Percentiles rank a stretch among this genome's conserved stretches.
phyloP scores from a whole-genome alignment of 176 grass and related monocot genomes.

The Oryza glumipatula region DNA sequence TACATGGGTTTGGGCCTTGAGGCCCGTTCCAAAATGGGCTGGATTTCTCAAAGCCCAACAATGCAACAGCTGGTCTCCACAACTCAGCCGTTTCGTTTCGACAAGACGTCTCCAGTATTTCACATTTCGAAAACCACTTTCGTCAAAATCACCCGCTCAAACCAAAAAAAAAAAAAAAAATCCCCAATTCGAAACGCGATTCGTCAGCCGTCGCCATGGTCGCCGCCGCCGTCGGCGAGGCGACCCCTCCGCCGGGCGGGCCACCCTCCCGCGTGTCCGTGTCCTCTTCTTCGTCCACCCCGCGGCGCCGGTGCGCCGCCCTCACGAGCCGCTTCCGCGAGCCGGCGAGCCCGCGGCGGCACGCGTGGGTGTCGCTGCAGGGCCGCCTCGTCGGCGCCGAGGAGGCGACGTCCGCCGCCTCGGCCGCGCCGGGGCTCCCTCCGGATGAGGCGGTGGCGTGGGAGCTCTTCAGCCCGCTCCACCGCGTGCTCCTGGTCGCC shows the following conservation, averaged over 20 bases:
- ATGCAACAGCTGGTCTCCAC: too few species aligned
- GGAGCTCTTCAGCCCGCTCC: constrained; percentile 88
- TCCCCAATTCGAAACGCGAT: constrained; percentile 30
- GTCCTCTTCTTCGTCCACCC: neutral
- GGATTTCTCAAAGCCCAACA: neutral
- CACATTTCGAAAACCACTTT: constrained; percentile 38
- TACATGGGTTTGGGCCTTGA: neutral
- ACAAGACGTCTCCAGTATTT: neutral
- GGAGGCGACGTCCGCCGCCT: constrained; percentile 48
- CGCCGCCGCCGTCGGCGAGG: constrained; percentile 43
- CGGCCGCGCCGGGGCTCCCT: constrained; percentile 42
- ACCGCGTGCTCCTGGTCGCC: constrained; percentile 76
- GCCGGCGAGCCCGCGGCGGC: constrained; percentile 45
- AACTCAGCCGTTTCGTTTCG: neutral
- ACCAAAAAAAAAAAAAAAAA: neutral
- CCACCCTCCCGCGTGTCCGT: constrained; percentile 46
- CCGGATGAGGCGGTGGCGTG: constrained; percentile 54
- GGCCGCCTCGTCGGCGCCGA: constrained; percentile 72
- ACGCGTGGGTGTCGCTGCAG: constrained; percentile 70
- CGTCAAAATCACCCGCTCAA: constrained; percentile 37
- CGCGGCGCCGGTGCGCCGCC: constrained; percentile 45
- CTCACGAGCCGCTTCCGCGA: constrained; percentile 60
- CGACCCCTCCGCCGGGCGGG: constrained; percentile 5
- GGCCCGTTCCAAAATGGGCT: neutral
- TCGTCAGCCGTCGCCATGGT: constrained; percentile 36